These are phyloP conservation scores for Thielaviopsis populi DNA, from an alignment of 2,329 filamentous ascomycete genomes.

Conservation along the genomic window DNA sequence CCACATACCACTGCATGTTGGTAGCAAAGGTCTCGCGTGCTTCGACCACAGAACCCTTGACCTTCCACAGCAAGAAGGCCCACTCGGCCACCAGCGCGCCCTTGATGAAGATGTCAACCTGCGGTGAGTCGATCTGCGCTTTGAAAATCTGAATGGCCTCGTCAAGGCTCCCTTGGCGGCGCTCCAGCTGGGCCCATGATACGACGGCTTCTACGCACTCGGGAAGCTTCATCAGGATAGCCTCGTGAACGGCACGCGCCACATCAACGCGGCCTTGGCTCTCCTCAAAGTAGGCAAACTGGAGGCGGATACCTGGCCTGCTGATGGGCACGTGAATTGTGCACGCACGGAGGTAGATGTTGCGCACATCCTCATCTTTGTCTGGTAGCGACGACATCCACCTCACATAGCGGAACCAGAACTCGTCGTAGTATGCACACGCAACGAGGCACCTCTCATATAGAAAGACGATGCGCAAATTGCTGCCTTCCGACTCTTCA, in stretches of 20 bases:
- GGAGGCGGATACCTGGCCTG: constrained; percentile 65
- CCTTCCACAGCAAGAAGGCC: constrained; percentile 75
- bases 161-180: constrained; percentile 69
- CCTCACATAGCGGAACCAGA: constrained; percentile 91
- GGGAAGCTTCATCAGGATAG: constrained; percentile 61
- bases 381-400: constrained; percentile 76
- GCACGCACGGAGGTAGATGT: constrained; percentile 78
- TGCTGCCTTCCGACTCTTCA: constrained; percentile 74
- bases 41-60: constrained; percentile 64
- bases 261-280: constrained; percentile 60
- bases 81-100: constrained; percentile 78
- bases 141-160: constrained; percentile 75
- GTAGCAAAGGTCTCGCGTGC: constrained; percentile 71
- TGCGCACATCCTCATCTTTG: constrained; percentile 80
- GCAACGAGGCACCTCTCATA: constrained; percentile 91
- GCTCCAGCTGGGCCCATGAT: constrained; percentile 72
- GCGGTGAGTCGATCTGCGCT: constrained; percentile 57
- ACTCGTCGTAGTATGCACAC: constrained; percentile 89
- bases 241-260: constrained; percentile 70
- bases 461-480: constrained; percentile 58
- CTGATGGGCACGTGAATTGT: constrained; percentile 78
- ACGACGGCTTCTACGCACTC: constrained; percentile 77
- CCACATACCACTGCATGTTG: constrained; percentile 69
- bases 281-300: constrained; percentile 93
- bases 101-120: constrained; percentile 64